A percentile compares a stretch with the other conserved stretches of the same genome.
Evolutionary conservation across 768 basidiomycete species (phyloP).

Genomic region (Lactarius hengduanensis): DNA sequence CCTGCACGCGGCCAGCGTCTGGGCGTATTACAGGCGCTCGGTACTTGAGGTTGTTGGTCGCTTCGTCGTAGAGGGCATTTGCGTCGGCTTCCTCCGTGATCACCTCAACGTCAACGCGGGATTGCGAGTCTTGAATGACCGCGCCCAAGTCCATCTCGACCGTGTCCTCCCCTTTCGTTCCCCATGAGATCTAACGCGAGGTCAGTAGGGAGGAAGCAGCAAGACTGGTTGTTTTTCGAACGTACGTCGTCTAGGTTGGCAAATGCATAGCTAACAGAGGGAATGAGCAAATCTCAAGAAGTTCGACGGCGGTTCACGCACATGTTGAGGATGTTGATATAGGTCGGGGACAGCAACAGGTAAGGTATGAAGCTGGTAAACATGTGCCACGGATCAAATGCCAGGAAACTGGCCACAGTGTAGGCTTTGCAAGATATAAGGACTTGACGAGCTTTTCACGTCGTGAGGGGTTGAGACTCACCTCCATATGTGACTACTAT

Average conservation of each 20-base stretch:
- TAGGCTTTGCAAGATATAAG: constrained; percentile 50
- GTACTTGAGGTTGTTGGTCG: constrained; percentile 67
- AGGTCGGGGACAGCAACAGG: constrained; percentile 79
- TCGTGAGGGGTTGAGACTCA: constrained; percentile 34
- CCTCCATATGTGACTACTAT: constrained; percentile 83
- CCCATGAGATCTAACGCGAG: constrained; percentile 75
- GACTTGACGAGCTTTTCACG: neutral
- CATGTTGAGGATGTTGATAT: constrained; percentile 77
- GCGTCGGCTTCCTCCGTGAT: constrained; percentile 78
- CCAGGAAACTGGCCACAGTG: constrained; percentile 71
- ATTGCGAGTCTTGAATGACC: constrained; percentile 75
- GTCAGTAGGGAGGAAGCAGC: constrained; percentile 21
- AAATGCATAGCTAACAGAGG: constrained; percentile 67
- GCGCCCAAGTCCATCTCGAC: constrained; percentile 78
- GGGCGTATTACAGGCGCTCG: constrained; percentile 42
- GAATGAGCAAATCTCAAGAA: constrained; percentile 7
- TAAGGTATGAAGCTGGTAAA: constrained; percentile 89
- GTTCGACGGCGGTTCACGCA: constrained; percentile 37
- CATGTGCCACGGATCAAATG: constrained; percentile 96
- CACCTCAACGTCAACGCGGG: constrained; percentile 86
- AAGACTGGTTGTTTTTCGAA: constrained; percentile 20
- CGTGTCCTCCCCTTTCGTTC: constrained; percentile 86
- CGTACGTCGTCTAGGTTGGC: constrained; percentile 82
- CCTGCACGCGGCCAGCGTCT: constrained; percentile 37
- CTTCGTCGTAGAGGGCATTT: constrained; percentile 82